Base-by-base conservation (phyloP, 208 protist genomes). In the Leptomonas seymouri region DNA sequence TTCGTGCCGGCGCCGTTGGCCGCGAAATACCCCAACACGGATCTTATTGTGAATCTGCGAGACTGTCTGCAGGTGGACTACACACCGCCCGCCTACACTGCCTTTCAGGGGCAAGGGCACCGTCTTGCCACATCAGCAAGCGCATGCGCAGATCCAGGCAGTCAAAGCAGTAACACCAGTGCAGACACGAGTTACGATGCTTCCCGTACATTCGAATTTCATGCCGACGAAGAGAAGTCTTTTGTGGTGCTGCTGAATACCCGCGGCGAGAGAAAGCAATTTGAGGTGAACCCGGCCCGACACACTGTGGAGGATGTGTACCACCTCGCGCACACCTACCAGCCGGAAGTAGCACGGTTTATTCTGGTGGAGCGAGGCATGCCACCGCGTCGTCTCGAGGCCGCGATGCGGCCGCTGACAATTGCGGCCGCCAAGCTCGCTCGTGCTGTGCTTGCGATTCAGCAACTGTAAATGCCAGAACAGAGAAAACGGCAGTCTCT, bases 251-350 rank as follows among this genome's bases (percentile, higher is more conserved):
- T 96, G 53, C 69, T 96, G 20, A 91, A 84, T 61, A 79, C 85
- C 44, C 56, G 67, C 0, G 91, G 88, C 0, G 76, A 89, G 53
- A 76, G 80, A 50, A 78, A 73, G 49, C 82, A 91, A 70, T 74
- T 94, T 5, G 80, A 67, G 48, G 77, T 96, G 42, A 93, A 96
- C 61, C 85, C 91, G 12, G 73, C 71, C 3, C 84, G 83, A 0
- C 88, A 94, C 76, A 92, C 86, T 0, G 86, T 96, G 31, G 72
- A 72, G 39, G 91, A 96, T 61, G 64, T 96, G 30, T 94, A 91
- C 77, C 27, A 58, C 34, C 62, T 93, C 21, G 81, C 91, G 0
- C 74, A 84, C 62, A 25, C 55, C 21, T 65, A 76, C 20, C 74
- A 93, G 67, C 78, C 82, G 21, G 67, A 76, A 9, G 55, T 81